Evolutionary conservation across 768 basidiomycete genomes (phyloP).

Genomic region (Gyrodon lividus): DNA sequence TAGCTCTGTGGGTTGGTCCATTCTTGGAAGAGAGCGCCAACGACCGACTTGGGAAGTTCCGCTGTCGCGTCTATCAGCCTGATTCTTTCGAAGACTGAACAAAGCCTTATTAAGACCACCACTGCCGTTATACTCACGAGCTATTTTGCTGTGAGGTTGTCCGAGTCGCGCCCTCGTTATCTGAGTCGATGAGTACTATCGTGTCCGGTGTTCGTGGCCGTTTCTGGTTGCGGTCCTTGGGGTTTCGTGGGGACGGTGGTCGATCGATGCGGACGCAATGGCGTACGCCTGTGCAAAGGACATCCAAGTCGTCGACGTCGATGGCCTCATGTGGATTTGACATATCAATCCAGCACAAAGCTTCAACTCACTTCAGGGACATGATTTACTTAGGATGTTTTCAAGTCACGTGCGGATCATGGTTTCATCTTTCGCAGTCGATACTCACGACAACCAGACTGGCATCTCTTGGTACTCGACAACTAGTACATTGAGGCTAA

Average conservation of each 20-base stretch:
- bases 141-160: not conserved
- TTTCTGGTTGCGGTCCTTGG: slow-evolving; percentile 7
- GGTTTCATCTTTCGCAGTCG: no score
- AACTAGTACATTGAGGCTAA: no score
- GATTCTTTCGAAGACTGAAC: not conserved
- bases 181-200: slow-evolving; percentile 18
- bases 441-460: no score
- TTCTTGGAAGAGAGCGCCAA: not conserved
- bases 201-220: slow-evolving; percentile 7
- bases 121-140: slow-evolving; percentile 6
- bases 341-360: not conserved
- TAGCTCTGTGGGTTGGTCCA: slow-evolving; percentile 17
- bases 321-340: slow-evolving; percentile 14
- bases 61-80: not conserved
- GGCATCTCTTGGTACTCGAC: no score
- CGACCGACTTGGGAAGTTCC: not conserved
- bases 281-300: slow-evolving; percentile 19
- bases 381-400: not conserved
- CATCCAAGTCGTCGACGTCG: slow-evolving; percentile 26
- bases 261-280: slow-evolving; percentile 17
- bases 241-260: slow-evolving; percentile 8
- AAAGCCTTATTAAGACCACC: slow-evolving; percentile 1
- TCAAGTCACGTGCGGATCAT: no score
- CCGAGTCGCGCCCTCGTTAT: slow-evolving; percentile 10
- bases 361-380: not conserved